These are phyloP conservation scores for Plasmodium knowlesi DNA, from an alignment of 169 alveolate species.

Conservation along the genomic window DNA sequence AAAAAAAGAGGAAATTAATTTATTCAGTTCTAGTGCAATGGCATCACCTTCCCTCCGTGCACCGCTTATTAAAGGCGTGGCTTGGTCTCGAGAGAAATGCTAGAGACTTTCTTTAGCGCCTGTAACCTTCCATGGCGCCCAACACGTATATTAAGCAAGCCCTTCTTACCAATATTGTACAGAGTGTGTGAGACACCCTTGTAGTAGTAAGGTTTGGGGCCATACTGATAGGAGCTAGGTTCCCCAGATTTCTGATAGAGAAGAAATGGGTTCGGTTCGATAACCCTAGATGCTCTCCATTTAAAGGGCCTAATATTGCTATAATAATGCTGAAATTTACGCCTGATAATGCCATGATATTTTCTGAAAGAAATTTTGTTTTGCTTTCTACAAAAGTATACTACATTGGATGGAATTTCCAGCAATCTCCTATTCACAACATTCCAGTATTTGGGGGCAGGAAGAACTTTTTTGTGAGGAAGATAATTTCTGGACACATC, in stretches of 20 bases:
- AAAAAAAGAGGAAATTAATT: not conserved
- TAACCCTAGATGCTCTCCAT: constrained; percentile 76
- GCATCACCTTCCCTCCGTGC: not conserved
- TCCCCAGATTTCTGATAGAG: constrained; percentile 56
- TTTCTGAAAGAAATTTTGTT: constrained; percentile 73
- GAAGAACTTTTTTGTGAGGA: constrained; percentile 59
- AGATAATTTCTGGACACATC: constrained; percentile 67
- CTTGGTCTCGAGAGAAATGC: constrained; percentile 55
- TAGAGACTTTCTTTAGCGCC: constrained; percentile 54
- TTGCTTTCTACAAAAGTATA: constrained; percentile 57
- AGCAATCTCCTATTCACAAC: constrained; percentile 42
- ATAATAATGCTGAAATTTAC: constrained; percentile 66
- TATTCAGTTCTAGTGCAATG: not conserved
- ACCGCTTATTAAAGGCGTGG: constrained; percentile 47
- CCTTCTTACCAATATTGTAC: constrained; percentile 56
- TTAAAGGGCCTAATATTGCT: constrained; percentile 76
- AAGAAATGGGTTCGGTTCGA: constrained; percentile 75
- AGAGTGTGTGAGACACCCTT: constrained; percentile 68
- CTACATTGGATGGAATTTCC: constrained; percentile 71
- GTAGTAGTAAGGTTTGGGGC: constrained; percentile 54
- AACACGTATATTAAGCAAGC: constrained; percentile 35
- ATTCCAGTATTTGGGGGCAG: constrained; percentile 75
- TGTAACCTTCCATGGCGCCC: constrained; percentile 52
- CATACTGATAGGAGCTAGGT: constrained; percentile 62
- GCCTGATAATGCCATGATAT: constrained; percentile 76